A percentile compares a stretch with the other conserved stretches of the same genome.
These are phyloP conservation scores for Moringa oleifera DNA, from an alignment of 345 rosid species.

Conservation along the genomic window DNA sequence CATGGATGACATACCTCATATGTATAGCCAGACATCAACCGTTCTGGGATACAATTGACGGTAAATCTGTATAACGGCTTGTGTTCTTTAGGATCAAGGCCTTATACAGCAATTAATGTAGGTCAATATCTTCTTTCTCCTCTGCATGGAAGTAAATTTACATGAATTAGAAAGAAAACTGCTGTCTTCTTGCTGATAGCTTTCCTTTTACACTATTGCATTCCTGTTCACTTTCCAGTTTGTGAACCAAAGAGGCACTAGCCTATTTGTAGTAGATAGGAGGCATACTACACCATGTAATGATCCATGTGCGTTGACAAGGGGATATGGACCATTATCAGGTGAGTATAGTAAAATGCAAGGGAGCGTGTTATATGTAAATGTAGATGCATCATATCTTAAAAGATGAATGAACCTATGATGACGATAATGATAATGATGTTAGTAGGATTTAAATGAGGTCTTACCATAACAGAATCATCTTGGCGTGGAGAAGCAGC, in stretches of 20 bases:
- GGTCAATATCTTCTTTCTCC: conserved; percentile 66
- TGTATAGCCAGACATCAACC: background rate
- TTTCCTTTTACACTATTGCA: background rate
- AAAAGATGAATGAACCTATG: background rate
- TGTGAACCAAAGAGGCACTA: no score
- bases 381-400: background rate
- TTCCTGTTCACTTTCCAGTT: background rate
- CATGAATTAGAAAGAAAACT: conserved; percentile 13
- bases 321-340: conserved; percentile 34
- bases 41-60: background rate
- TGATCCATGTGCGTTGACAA: conserved; percentile 42
- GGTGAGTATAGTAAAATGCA: conserved; percentile 11
- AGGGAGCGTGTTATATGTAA: background rate
- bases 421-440: conserved; percentile 2
- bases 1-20: background rate
- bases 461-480: conserved; percentile 46
- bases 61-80: conserved; percentile 7
- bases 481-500: conserved; percentile 29
- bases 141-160: conserved; percentile 47
- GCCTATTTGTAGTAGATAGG: background rate
- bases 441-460: background rate
- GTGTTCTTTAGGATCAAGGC: conserved; percentile 31
- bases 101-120: conserved; percentile 77
- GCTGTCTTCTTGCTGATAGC: background rate
- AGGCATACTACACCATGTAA: conserved; percentile 17